Evolutionary conservation across 768 basidiomycete genomes (phyloP), one percentile per base, ranked within the genome.

Genomic region (Phlegmacium glaucopus): DNA sequence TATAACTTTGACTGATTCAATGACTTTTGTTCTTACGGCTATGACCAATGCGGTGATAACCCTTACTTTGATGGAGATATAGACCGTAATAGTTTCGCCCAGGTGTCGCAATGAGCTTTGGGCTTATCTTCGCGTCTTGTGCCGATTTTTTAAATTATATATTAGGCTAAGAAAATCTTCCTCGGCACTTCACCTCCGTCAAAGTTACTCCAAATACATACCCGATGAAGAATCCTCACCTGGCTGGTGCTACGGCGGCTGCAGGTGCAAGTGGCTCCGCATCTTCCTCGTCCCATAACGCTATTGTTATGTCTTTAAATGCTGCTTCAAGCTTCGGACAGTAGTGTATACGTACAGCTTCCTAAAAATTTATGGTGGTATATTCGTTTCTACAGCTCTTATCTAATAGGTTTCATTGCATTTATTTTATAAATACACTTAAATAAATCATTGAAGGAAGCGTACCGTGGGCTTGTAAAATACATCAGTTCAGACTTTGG

Each of bases 161-260:
- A 38, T 28, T 26, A 64, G 61, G 60, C 61, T 7, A 58, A 63
- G 41, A 15, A 35, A 5, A 9, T 53, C 13, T 62, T 63, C 37
- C 45, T 59, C 13, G 32, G 13, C 44, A 38, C 22, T 53, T 45
- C 29, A 53, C 51, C 12, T 52, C 55, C 8, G 46, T 53, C n/a
- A 56, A 38, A 9, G 51, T 50, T 15, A 53, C 45, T 27, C 41
- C 39, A 1, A 36, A 47, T 8, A 50, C 54, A 2, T 55, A 55
- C 39, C 36, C 52, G n/a, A 29, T 29, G 18, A 51, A 48, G 16
- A 45, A 52, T 25, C 50, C 50, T 12, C 26, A 38, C 30, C 27
- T 44, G 13, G 44, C 49, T 11, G 38, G 38, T 12, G 29, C 47
- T 2, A 42, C 15, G 16, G 6, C 34, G 15, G 18, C 13, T 34